phyloP scores from a whole-genome alignment of 2,329 filamentous ascomycete genomes.

The Beauveria sp. region DNA sequence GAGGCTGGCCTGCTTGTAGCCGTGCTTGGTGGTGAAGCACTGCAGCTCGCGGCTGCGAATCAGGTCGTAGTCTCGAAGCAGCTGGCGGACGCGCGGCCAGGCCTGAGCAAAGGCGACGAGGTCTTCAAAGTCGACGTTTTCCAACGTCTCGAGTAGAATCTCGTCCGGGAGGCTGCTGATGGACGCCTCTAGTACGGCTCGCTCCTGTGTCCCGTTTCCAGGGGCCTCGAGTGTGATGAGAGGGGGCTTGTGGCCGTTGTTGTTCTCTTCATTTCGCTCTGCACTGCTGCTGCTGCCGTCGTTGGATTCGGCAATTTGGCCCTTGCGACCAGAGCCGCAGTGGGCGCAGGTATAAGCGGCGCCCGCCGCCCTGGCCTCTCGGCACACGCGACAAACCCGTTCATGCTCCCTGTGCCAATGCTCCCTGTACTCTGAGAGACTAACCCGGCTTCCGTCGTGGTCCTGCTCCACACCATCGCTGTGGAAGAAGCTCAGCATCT shows the following conservation, averaged over 20 bases:
- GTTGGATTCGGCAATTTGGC: not conserved
- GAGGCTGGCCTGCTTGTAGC: constrained; percentile 29
- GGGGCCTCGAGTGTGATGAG: too few relatives aligned
- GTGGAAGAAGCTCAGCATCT: constrained; percentile 44
- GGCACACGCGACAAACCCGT: not conserved
- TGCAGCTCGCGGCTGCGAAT: constrained; percentile 37
- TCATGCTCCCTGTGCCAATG: not conserved
- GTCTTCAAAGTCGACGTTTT: constrained; percentile 27
- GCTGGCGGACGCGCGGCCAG: constrained; percentile 25
- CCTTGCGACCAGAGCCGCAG: not conserved
- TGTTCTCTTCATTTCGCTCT: not conserved
- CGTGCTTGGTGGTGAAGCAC: constrained; percentile 38
- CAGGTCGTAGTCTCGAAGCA: constrained; percentile 28
- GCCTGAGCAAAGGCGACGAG: constrained; percentile 29
- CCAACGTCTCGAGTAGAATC: constrained; percentile 28
- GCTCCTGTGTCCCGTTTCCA: not conserved
- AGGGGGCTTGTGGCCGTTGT: not conserved
- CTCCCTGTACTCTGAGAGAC: constrained; percentile 20
- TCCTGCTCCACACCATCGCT: constrained; percentile 38
- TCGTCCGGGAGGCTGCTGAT: constrained; percentile 32
- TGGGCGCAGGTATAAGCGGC: not conserved
- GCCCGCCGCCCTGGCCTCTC: not conserved
- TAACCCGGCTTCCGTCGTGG: constrained; percentile 15
- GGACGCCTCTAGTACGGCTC: not conserved
- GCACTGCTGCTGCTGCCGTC: not conserved